These are phyloP conservation scores for Zygosaccharomyces pseudorouxii DNA, from an alignment of 805 yeast species.

Conservation along the genomic window DNA sequence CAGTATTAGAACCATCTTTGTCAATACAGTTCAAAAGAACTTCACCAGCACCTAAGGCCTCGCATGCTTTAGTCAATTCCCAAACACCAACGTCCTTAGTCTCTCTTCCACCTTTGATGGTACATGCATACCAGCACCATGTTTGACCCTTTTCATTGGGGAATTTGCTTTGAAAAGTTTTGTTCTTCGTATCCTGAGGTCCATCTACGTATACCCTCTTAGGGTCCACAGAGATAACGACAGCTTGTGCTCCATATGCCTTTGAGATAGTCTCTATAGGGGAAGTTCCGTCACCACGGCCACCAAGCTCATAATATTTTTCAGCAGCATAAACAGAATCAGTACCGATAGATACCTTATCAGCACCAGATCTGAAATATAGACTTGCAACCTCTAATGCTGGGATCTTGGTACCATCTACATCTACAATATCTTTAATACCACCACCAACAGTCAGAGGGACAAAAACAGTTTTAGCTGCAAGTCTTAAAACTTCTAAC, in stretches of 20 bases:
- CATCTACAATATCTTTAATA: conserved; percentile 83
- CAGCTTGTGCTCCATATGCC: conserved; percentile 95
- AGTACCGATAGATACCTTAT: conserved; percentile 95
- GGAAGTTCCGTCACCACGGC: conserved; percentile 60
- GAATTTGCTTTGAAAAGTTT: conserved; percentile 54
- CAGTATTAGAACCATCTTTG: conserved; percentile 94
- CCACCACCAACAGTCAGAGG: conserved; percentile 99
- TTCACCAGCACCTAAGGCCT: conserved; percentile 95
- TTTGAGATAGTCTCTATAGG: conserved; percentile 92
- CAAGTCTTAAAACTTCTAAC: conserved; percentile 77
- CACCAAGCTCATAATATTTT: conserved; percentile 57
- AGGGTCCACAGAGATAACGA: conserved; percentile 97
- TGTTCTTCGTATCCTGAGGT: conserved; percentile 58
- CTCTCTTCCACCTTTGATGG: conserved; percentile 95
- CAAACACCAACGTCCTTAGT: conserved; percentile 84
- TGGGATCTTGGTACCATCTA: conserved; percentile 70
- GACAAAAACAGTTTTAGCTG: conserved; percentile 90
- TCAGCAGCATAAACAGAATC: conserved; percentile 95
- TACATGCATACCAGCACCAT: conserved; percentile 91
- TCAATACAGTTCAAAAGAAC: conserved; percentile 89
- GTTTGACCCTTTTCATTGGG: conserved; percentile 88
- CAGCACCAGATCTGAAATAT: conserved; percentile 96
- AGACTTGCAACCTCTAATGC: conserved; percentile 88
- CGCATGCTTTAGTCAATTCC: conserved; percentile 85
- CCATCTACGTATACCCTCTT: conserved; percentile 67